A percentile compares a stretch with the other conserved stretches of the same genome.
These are phyloP conservation scores for Mycena rosella DNA, from an alignment of 768 basidiomycete species.

Conservation along the genomic window DNA sequence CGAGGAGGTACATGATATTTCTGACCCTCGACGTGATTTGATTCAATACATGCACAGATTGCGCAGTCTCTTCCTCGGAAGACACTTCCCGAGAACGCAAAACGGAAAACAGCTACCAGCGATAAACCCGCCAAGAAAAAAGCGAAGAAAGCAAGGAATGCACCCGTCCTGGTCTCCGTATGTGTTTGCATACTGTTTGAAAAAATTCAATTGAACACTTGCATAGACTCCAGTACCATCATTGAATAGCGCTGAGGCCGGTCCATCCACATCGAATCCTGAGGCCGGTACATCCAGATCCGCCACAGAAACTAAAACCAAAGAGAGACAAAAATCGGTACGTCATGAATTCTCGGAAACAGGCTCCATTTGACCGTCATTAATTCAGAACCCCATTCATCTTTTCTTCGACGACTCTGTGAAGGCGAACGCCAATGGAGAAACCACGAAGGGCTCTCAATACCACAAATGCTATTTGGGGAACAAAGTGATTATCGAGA, in stretches of 20 bases:
- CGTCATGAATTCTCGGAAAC: too few relatives aligned
- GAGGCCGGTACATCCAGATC: background rate
- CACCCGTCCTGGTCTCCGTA: too few relatives aligned
- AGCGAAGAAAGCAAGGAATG: background rate
- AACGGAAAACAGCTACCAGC: background rate
- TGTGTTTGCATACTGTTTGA: too few relatives aligned
- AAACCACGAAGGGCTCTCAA: constrained; percentile 3
- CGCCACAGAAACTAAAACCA: too few relatives aligned
- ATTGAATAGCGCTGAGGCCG: background rate
- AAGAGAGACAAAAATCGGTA: too few relatives aligned
- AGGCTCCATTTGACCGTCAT: too few relatives aligned
- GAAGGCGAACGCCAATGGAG: background rate
- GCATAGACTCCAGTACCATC: background rate
- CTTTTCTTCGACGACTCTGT: background rate
- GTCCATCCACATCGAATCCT: background rate
- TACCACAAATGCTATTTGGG: constrained; percentile 6
- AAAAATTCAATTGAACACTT: too few relatives aligned
- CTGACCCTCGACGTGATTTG: background rate
- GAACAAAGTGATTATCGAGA: background rate
- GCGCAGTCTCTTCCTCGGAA: constrained; percentile 1
- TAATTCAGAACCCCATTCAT: background rate
- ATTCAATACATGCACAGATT: background rate
- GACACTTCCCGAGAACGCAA: background rate
- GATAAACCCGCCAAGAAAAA: background rate
- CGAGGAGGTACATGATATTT: background rate